Evolutionary conservation across 202 grass and related monocot genomes (phyloP), one percentile per base, ranked within the genome.

Genomic region (Eragrostis tef): DNA sequence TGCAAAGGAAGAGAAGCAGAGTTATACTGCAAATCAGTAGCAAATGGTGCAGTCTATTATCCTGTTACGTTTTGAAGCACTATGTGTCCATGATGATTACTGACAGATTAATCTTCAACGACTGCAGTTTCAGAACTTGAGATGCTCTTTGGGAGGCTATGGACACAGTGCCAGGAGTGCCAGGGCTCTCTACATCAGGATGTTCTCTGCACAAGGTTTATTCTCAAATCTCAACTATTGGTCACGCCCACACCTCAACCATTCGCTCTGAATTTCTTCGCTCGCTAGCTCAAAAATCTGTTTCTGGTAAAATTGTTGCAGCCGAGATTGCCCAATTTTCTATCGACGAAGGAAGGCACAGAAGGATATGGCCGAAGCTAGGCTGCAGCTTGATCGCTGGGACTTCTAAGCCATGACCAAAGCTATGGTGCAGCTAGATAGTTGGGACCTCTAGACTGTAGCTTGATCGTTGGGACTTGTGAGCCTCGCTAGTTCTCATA

Each of bases 1-100:
- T 98, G 94, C 92, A 91, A 98, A 83, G 94, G 94, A 88, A 94
- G 94, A 79, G 94, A 98, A 88, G 90, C 96, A 20, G 94, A 98
- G 68, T 82, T 98, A 66, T 98, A 98, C 79, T 94, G 88, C 84
- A 98, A 91, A 88, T 94, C 90, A 36, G 90, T 94, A 79, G 84
- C 88, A 84, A 94, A 91, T 82, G 94, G 94, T 98, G 93, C 11
- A 41, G 24, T 42, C 4, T 61, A 6, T 49, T 46, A 45, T 27
- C 50, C 46, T 80, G 82, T 73, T 70, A 19, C 26, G 7, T 67
- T 69, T 39, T 75, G 0, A 64, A 45, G 9, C 19, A 49, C 0
- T 17, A 6, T 64, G 1, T 26, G 45, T 41, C 16, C 0, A 36
- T 44, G 20, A 0, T 3, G 27, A 76, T 34, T 65, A 27, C 54